Evolutionary conservation across 345 rosid genomes (phyloP).

Genomic region (Brassica rapa): DNA sequence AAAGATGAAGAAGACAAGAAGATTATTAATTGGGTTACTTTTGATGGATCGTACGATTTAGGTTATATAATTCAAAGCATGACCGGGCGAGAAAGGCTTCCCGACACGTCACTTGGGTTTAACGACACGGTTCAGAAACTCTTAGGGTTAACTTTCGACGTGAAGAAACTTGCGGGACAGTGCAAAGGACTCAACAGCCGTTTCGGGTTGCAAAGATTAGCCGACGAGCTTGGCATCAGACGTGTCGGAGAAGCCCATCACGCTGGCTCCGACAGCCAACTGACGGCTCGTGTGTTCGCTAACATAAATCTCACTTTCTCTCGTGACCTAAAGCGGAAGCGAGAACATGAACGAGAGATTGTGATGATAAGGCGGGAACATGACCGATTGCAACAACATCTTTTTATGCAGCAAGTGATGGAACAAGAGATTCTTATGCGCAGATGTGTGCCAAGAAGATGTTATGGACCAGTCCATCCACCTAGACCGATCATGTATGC

Average conservation of each 20-base stretch:
- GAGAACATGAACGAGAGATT: neutral
- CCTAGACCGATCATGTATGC: neutral
- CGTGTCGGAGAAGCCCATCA: constrained; percentile 30
- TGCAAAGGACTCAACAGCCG: neutral
- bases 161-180: neutral
- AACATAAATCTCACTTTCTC: neutral
- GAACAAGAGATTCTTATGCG: neutral
- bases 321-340: neutral
- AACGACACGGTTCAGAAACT: neutral
- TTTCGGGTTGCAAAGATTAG: constrained; percentile 15
- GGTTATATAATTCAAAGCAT: constrained; percentile 3
- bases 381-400: neutral
- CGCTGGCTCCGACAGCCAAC: constrained; percentile 33
- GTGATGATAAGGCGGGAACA: neutral
- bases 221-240: neutral
- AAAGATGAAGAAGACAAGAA: neutral
- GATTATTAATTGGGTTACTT: constrained; percentile 16
- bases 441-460: neutral
- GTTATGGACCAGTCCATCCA: neutral
- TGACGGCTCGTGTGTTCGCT: constrained; percentile 13
- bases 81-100: neutral
- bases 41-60: constrained; percentile 18
- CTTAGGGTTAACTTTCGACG: neutral
- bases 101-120: neutral
- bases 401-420: neutral